These are phyloP conservation scores for Peniophora sp. DNA, from an alignment of 1,284 basidiomycete species.

Conservation along the genomic window DNA sequence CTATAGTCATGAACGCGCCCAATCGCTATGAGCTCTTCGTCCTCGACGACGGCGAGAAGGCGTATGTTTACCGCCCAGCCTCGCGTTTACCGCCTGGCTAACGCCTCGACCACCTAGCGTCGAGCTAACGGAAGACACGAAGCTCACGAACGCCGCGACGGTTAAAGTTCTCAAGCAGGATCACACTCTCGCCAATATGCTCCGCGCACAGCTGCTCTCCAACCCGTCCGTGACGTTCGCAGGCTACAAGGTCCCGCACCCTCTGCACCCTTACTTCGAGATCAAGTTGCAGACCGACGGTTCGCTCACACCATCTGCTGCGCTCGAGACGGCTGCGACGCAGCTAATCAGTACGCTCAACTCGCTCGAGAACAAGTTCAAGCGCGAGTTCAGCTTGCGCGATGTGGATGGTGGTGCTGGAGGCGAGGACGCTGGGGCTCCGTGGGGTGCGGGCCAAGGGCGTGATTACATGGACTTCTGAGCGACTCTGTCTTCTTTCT, in stretches of 20 bases:
- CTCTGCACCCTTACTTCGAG: constrained; percentile 88
- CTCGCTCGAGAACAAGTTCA: constrained; percentile 64
- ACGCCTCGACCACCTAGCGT: constrained; percentile 52
- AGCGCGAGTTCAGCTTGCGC: constrained; percentile 69
- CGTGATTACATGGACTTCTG: no score
- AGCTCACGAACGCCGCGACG: constrained; percentile 95
- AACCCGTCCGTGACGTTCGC: constrained; percentile 89
- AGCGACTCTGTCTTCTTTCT: no score
- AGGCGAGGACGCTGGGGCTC: no score
- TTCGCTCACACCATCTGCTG: constrained; percentile 72
- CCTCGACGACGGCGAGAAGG: constrained; percentile 86
- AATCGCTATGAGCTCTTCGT: constrained; percentile 89
- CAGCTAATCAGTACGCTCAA: constrained; percentile 76
- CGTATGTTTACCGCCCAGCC: constrained; percentile 46
- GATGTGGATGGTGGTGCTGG: constrained; percentile 24
- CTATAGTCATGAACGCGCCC: constrained; percentile 79
- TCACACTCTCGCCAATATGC: constrained; percentile 94
- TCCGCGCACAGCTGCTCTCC: constrained; percentile 87
- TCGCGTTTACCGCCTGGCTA: background rate
- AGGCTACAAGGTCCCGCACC: constrained; percentile 97
- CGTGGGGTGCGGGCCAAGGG: no score
- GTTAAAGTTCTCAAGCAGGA: constrained; percentile 94
- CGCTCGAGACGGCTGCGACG: constrained; percentile 80
- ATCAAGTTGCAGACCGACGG: constrained; percentile 97
- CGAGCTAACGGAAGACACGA: constrained; percentile 91